Evolutionary conservation across 768 basidiomycete species (phyloP).

Genomic region (Gelatoporia subvermispora): DNA sequence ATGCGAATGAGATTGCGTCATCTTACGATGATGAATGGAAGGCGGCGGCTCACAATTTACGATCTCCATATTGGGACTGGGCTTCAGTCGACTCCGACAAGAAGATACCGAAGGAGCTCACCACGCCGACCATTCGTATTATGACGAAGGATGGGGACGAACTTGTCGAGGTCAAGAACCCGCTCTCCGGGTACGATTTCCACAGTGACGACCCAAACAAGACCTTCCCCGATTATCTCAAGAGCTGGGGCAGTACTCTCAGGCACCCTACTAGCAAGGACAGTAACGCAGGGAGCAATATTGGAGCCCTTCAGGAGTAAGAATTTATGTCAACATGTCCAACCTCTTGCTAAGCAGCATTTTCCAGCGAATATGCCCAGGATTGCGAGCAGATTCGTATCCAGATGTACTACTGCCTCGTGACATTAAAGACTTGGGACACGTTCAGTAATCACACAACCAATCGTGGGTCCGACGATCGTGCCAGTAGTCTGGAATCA

Average conservation of each 20-base stretch:
- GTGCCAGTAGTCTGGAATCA: slow-evolving; percentile 35
- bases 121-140: slow-evolving; percentile 26
- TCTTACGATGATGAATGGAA: slow-evolving; percentile 32
- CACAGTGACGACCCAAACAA: slow-evolving; percentile 2
- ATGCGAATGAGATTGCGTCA: slow-evolving; percentile 37
- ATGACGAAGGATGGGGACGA: slow-evolving; percentile 30
- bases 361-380: not conserved
- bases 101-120: slow-evolving; percentile 36
- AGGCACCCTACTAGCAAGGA: not conserved
- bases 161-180: slow-evolving; percentile 12
- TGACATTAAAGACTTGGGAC: slow-evolving; percentile 30
- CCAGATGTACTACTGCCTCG: slow-evolving; percentile 9
- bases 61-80: slow-evolving; percentile 52
- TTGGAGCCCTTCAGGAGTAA: slow-evolving; percentile 4
- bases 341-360: slow-evolving; percentile 2
- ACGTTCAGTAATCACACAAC: slow-evolving; percentile 45
- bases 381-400: not conserved
- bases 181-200: slow-evolving; percentile 9
- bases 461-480: slow-evolving; percentile 18
- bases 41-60: slow-evolving; percentile 30
- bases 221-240: slow-evolving; percentile 9
- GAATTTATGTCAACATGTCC: slow-evolving; percentile 8
- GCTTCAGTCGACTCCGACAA: slow-evolving; percentile 23
- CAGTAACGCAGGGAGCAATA: slow-evolving; percentile 4
- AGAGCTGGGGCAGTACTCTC: too few species aligned